These are phyloP conservation scores for Candolleomyces efflorescens DNA, from an alignment of 768 basidiomycete genomes.

Conservation along the genomic window DNA sequence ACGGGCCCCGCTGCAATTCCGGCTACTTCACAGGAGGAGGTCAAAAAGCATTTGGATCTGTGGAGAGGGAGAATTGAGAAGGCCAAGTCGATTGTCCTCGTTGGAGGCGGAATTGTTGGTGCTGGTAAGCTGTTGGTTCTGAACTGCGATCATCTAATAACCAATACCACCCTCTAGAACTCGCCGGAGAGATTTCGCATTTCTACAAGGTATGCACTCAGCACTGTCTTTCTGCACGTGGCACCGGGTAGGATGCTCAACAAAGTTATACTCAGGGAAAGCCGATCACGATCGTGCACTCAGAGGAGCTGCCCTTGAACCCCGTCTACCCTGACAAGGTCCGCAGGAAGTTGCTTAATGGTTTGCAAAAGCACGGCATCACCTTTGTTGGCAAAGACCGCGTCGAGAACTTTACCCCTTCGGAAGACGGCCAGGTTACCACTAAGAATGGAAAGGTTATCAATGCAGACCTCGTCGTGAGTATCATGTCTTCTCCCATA, in stretches of 20 bases:
- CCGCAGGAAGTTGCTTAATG: slow-evolving; percentile 37
- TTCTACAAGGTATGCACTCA: slow-evolving; percentile 33
- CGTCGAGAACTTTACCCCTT: slow-evolving; percentile 39
- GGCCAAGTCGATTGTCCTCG: slow-evolving; percentile 41
- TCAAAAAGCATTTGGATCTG: slow-evolving; percentile 19
- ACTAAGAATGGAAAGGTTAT: slow-evolving; percentile 43
- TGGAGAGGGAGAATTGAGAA: slow-evolving; percentile 25
- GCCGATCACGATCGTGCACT: slow-evolving; percentile 53
- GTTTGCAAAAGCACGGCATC: slow-evolving; percentile 35
- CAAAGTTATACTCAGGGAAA: slow-evolving; percentile 23
- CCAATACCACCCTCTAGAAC: slow-evolving; percentile 19
- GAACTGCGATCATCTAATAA: background rate
- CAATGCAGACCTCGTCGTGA: slow-evolving; percentile 50
- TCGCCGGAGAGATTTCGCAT: slow-evolving; percentile 38
- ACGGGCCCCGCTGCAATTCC: slow-evolving; percentile 27
- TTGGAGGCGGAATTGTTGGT: slow-evolving; percentile 51
- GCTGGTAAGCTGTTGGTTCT: slow-evolving; percentile 27
- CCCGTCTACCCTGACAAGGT: slow-evolving; percentile 43
- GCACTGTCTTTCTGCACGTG: background rate
- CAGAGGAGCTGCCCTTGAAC: slow-evolving; percentile 41
- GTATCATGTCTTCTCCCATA: slow-evolving; percentile 13
- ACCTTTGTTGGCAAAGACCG: slow-evolving; percentile 46
- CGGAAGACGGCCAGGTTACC: slow-evolving; percentile 31
- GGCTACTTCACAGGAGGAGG: slow-evolving; percentile 13
- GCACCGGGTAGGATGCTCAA: slow-evolving; percentile 8